A percentile compares a stretch with the other conserved stretches of the same genome.
phyloP scores from a whole-genome alignment of 441 rosid genomes.

The Omphalea diandra region DNA sequence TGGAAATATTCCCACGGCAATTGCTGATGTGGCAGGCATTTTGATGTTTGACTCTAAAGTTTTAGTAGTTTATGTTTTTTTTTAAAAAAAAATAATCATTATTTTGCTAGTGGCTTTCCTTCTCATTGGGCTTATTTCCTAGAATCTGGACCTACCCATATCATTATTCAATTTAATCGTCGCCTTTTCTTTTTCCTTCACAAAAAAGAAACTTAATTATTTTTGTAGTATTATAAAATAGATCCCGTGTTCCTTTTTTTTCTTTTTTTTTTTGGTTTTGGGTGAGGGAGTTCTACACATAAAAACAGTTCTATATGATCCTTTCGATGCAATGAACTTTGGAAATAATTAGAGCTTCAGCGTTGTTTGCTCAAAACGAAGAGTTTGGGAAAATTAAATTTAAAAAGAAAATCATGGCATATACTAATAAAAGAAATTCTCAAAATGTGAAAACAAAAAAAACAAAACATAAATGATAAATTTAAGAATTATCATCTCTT shows the following conservation, averaged over 20 bases:
- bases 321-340: slow-evolving; percentile 8
- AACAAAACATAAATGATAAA: too few species aligned
- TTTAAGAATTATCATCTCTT: too few species aligned
- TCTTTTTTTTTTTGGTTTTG: too few species aligned
- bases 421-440: not conserved
- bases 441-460: not conserved
- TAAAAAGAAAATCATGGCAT: not conserved
- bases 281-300: not conserved
- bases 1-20: not conserved
- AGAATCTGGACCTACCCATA: slow-evolving; percentile 22
- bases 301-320: not conserved
- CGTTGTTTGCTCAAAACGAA: not conserved
- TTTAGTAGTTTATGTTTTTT: not conserved
- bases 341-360: slow-evolving; percentile 1
- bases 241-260: too few species aligned
- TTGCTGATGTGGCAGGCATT: not conserved
- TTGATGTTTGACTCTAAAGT: not conserved
- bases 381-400: not conserved
- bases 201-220: not conserved
- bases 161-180: slow-evolving; percentile 2
- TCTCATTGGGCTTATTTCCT: slow-evolving; percentile 17
- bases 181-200: not conserved
- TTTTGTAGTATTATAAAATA: not conserved
- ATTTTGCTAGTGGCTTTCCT: not conserved
- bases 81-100: too few species aligned